These are phyloP conservation scores for Hymenotorrendiella dingleyae DNA, from an alignment of 2,329 filamentous ascomycete genomes.

Conservation along the genomic window DNA sequence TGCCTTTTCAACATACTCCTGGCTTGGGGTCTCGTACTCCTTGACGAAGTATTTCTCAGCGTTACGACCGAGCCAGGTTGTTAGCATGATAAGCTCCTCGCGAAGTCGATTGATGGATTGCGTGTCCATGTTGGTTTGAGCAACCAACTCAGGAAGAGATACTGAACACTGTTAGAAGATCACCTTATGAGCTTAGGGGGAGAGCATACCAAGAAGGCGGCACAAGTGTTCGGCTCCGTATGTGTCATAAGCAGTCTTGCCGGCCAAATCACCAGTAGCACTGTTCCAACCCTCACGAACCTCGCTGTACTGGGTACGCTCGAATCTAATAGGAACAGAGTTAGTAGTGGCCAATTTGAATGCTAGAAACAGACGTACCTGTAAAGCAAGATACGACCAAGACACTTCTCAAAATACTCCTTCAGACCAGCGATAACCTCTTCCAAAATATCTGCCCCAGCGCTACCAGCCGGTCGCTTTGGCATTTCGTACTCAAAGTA, in stretches of 20 bases:
- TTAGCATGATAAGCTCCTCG: slow-evolving; percentile 83
- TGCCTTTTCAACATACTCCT: slow-evolving; percentile 67
- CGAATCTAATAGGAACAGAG: slow-evolving; percentile 59
- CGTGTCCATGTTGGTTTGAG: slow-evolving; percentile 96
- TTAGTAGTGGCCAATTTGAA: slow-evolving; percentile 20
- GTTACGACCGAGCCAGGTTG: slow-evolving; percentile 70
- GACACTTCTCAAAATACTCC: slow-evolving; percentile 88
- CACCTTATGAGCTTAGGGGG: neutral
- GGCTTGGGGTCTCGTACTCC: slow-evolving; percentile 67
- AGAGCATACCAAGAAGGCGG: slow-evolving; percentile 71
- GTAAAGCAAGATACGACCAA: slow-evolving; percentile 87
- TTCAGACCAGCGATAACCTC: slow-evolving; percentile 81
- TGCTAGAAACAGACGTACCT: slow-evolving; percentile 37
- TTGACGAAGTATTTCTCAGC: slow-evolving; percentile 70
- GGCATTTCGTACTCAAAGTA: slow-evolving; percentile 68
- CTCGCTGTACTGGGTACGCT: slow-evolving; percentile 81
- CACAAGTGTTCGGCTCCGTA: slow-evolving; percentile 92
- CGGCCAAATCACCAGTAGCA: slow-evolving; percentile 56
- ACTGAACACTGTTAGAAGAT: slow-evolving; percentile 45
- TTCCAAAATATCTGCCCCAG: slow-evolving; percentile 78
- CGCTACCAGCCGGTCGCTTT: slow-evolving; percentile 58
- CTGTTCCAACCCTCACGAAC: slow-evolving; percentile 65
- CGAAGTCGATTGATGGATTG: slow-evolving; percentile 83
- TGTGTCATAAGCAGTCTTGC: slow-evolving; percentile 69
- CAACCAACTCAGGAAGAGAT: slow-evolving; percentile 84